These are phyloP conservation scores for Calonectria pseudoreteaudii DNA, from an alignment of 2,329 filamentous ascomycete species.

Conservation along the genomic window DNA sequence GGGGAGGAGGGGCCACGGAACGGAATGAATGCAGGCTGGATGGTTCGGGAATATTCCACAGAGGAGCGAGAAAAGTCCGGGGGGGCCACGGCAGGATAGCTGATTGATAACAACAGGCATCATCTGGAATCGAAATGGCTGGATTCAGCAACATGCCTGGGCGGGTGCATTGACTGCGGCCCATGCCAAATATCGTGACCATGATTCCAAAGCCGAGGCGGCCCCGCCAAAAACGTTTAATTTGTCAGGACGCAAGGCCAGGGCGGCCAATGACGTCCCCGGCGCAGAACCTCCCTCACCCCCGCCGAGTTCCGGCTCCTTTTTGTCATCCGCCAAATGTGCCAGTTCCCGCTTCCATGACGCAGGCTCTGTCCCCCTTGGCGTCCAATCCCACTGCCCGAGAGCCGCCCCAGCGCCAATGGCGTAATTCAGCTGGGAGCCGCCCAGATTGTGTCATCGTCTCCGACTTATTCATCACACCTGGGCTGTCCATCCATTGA, in stretches of 20 bases:
- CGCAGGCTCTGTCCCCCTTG: neutral
- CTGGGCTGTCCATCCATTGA: neutral
- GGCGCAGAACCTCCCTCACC: too few species aligned
- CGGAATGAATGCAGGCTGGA: neutral
- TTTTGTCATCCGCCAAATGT: neutral
- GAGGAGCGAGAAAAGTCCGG: neutral
- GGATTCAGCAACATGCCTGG: neutral
- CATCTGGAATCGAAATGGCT: neutral
- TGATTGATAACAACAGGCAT: neutral
- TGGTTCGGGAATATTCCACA: neutral
- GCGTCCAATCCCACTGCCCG: conserved; percentile 12
- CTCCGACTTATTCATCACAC: conserved; percentile 36
- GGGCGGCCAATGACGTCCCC: neutral
- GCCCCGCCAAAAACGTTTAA: neutral
- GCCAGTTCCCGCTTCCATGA: neutral
- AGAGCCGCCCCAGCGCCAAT: neutral
- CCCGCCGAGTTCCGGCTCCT: neutral
- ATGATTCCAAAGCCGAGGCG: conserved; percentile 18
- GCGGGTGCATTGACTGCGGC: neutral
- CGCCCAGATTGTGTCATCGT: conserved; percentile 38
- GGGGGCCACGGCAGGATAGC: neutral
- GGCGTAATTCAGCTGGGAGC: neutral
- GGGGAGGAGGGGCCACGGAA: too few species aligned
- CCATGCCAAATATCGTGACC: conserved; percentile 5
- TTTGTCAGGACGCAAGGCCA: neutral